Evolutionary conservation across 306 rosid species (phyloP).

Genomic region (Citrullus mucosospermus): DNA sequence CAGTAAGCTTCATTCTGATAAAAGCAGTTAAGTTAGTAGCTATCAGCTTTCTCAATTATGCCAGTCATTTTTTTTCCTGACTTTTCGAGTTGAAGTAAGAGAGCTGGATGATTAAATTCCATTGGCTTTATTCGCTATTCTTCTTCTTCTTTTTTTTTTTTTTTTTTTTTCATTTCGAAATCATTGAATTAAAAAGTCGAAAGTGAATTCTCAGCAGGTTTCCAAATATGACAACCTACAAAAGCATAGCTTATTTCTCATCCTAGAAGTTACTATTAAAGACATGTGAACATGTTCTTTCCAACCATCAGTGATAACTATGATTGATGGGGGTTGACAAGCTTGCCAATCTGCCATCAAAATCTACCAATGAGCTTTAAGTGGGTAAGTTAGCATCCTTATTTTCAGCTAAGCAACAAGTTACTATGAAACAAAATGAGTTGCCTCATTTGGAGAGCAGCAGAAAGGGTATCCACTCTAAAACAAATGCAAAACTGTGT

Average conservation of each 20-base stretch:
- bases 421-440: conserved; percentile 16
- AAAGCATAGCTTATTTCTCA: background rate
- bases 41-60: background rate
- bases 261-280: background rate
- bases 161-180: background rate
- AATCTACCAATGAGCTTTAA: conserved; percentile 7
- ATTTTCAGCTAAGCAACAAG: conserved; percentile 41
- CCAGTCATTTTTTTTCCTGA: background rate
- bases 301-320: background rate
- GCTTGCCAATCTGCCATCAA: conserved; percentile 21
- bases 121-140: background rate
- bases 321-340: conserved; percentile 11
- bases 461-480: conserved; percentile 13
- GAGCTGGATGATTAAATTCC: background rate
- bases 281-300: conserved; percentile 18
- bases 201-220: conserved; percentile 4
- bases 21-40: background rate
- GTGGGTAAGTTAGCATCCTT: conserved; percentile 31
- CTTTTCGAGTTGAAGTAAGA: background rate
- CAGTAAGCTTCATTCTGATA: background rate
- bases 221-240: conserved; percentile 7
- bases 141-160: background rate
- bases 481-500: conserved; percentile 25
- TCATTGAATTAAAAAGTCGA: background rate
- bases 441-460: conserved; percentile 12